phyloP scores from a whole-genome alignment of 2,329 filamentous ascomycete genomes.

The Alternaria brassicae region DNA sequence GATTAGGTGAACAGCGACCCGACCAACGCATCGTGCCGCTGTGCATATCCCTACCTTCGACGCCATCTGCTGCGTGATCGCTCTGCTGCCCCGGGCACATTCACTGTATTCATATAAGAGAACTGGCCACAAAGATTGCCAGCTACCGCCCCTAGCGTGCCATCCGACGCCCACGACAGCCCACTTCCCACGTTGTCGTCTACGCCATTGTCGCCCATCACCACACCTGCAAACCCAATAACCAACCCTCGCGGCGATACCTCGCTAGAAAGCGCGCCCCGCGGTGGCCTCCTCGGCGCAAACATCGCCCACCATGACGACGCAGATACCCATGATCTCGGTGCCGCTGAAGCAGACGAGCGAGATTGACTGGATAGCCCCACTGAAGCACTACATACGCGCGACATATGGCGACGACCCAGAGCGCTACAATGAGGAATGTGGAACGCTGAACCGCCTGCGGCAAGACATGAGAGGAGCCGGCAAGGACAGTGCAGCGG shows the following conservation, averaged over 20 bases:
- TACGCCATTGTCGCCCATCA: slow-evolving; percentile 13
- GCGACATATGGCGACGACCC: slow-evolving; percentile 96
- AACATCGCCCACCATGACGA: slow-evolving; percentile 39
- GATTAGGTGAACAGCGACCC: slow-evolving; percentile 12
- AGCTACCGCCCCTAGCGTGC: slow-evolving; percentile 3
- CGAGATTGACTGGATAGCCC: slow-evolving; percentile 97
- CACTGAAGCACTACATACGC: slow-evolving; percentile 91
- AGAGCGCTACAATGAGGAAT: slow-evolving; percentile 94
- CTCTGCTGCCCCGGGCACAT: not conserved
- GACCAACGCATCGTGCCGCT: slow-evolving; percentile 15
- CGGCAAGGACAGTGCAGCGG: slow-evolving; percentile 93
- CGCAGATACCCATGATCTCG: slow-evolving; percentile 87
- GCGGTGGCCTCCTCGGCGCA: slow-evolving; percentile 16
- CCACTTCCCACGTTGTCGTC: slow-evolving; percentile 13
- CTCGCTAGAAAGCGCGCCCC: slow-evolving; percentile 26
- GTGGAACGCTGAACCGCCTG: slow-evolving; percentile 88
- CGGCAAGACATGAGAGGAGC: slow-evolving; percentile 98
- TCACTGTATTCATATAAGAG: not conserved
- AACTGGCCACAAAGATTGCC: not conserved
- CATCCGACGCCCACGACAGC: slow-evolving; percentile 3
- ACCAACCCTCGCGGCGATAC: slow-evolving; percentile 16
- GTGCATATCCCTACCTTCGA: slow-evolving; percentile 9
- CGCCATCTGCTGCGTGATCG: slow-evolving; percentile 8
- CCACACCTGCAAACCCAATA: slow-evolving; percentile 1
- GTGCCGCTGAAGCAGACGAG: slow-evolving; percentile 91